Conservation (phyloP, 768 basidiomycete species). For the Mycena venus region DNA sequence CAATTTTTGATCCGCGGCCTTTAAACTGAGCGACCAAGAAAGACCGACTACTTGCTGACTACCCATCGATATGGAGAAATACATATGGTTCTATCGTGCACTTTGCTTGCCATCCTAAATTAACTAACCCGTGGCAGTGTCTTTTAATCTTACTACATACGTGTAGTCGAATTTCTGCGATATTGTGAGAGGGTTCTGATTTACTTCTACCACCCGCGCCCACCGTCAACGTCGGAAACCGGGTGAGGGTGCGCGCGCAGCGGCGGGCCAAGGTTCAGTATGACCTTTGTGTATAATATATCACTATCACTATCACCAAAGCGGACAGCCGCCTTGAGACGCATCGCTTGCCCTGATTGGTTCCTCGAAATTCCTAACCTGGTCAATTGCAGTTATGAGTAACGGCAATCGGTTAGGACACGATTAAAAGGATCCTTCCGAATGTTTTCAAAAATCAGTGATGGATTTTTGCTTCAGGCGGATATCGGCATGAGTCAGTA, state of each 20-base stretch:
- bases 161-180: not conserved
- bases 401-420: slow-evolving; percentile 6
- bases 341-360: slow-evolving; percentile 22
- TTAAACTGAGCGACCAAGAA: not conserved
- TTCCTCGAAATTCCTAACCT: slow-evolving; percentile 17
- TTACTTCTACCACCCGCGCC: not conserved
- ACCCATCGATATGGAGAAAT: not conserved
- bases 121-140: not conserved
- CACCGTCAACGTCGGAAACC: slow-evolving; percentile 11
- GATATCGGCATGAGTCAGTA: slow-evolving; percentile 29
- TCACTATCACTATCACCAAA: no score
- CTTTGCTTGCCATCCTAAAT: not conserved
- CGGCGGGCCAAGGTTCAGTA: not conserved
- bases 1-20: slow-evolving; percentile 17
- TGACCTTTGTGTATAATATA: no score
- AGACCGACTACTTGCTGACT: no score
- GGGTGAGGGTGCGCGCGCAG: not conserved
- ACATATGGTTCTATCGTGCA: slow-evolving; percentile 6
- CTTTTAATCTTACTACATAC: slow-evolving; percentile 27
- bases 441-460: slow-evolving; percentile 14
- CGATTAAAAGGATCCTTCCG: slow-evolving; percentile 22
- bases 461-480: slow-evolving; percentile 11
- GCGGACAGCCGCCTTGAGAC: slow-evolving; percentile 14
- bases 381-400: slow-evolving; percentile 27
- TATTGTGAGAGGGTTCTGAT: slow-evolving; percentile 7